These are phyloP conservation scores for Bruguiera sexangula DNA, from an alignment of 345 rosid genomes.

Conservation along the genomic window DNA sequence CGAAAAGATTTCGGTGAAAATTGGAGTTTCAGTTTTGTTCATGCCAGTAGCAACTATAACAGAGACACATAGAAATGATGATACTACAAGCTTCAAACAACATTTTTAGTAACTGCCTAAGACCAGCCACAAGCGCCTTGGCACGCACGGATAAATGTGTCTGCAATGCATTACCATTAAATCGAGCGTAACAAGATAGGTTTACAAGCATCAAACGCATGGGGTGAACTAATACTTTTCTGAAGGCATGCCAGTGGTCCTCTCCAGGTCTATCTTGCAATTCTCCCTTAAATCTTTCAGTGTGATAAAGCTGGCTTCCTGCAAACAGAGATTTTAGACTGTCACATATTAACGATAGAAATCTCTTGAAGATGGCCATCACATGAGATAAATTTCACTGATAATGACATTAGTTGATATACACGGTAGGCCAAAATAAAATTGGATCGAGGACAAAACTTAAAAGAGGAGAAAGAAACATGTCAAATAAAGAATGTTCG, in stretches of 20 bases:
- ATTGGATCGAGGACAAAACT: no score
- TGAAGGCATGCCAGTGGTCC: conserved; percentile 41
- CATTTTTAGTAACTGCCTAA: conserved; percentile 8
- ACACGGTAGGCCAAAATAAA: no score
- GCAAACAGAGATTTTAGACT: conserved; percentile 26
- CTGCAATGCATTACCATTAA: background rate
- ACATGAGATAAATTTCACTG: background rate
- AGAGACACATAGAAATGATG: no score
- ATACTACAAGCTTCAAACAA: conserved; percentile 6
- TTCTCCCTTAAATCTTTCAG: conserved; percentile 67
- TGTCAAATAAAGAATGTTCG: background rate
- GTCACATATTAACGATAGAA: background rate
- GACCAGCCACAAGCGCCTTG: conserved; percentile 5
- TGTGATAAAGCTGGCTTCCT: conserved; percentile 51
- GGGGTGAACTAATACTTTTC: conserved; percentile 31
- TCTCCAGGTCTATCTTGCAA: conserved; percentile 70
- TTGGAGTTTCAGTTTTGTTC: no score
- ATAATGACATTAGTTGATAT: no score
- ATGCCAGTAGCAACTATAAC: no score
- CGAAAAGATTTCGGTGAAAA: no score
- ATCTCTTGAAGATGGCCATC: background rate
- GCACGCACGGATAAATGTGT: background rate
- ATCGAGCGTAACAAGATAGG: conserved; percentile 13
- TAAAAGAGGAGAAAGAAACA: no score
- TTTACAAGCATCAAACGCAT: conserved; percentile 18